Conservation (phyloP, 2,329 filamentous ascomycete genomes). For the Penicillium italicum region DNA sequence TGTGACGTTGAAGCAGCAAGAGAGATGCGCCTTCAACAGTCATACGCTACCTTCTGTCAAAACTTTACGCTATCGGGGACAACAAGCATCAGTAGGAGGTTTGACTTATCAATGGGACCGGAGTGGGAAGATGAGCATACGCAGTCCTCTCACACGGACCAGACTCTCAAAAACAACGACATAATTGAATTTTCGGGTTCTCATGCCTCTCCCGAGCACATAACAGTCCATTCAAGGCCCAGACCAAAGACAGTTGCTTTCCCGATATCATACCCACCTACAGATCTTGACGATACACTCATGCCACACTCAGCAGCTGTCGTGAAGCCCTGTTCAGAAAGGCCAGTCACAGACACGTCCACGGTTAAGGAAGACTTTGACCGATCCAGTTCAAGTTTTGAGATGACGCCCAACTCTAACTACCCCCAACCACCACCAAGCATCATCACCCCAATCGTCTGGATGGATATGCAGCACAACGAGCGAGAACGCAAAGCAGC, state of each 20-base stretch:
- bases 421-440: not conserved
- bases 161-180: not conserved
- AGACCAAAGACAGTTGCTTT: not conserved
- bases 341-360: not conserved
- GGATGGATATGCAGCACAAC: conserved; percentile 2
- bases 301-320: not conserved
- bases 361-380: not conserved
- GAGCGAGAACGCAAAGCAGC: conserved; percentile 2
- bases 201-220: not conserved
- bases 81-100: not conserved
- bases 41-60: conserved; percentile 15
- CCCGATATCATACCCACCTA: not conserved
- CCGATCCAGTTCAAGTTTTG: not conserved
- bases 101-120: conserved; percentile 10
- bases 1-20: not conserved
- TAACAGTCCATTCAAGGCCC: not conserved
- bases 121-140: not conserved
- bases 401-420: not conserved
- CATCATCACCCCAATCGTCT: conserved; percentile 5
- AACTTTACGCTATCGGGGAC: conserved; percentile 13
- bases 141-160: not conserved
- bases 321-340: not conserved
- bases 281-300: not conserved
- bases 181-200: not conserved
- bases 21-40: conserved; percentile 6